These are phyloP conservation scores for Globisporangium solare DNA, from an alignment of 352 stramenopile genomes.

Conservation along the genomic window DNA sequence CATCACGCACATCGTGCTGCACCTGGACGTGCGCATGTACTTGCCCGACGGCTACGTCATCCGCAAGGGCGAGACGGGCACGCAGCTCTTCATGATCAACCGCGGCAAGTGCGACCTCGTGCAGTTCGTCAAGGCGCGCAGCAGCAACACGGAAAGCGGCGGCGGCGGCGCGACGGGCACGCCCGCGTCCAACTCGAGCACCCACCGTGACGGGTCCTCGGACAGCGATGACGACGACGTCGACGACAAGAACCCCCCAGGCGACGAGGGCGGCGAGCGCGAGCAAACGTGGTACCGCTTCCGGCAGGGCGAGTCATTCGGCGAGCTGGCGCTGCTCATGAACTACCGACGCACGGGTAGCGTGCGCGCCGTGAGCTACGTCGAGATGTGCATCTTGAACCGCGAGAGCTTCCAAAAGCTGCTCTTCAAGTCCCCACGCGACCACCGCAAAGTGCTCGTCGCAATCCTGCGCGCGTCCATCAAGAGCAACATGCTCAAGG, in stretches of 20 bases:
- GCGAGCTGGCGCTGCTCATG: conserved; percentile 50
- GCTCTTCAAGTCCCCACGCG: conserved; percentile 26
- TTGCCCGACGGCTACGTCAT: conserved; percentile 75
- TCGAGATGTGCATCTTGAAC: conserved; percentile 48
- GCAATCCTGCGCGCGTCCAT: conserved; percentile 2
- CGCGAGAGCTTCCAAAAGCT: conserved; percentile 35
- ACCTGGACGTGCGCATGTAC: conserved; percentile 57
- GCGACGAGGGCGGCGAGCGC: too few relatives aligned
- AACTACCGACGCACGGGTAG: conserved; percentile 43
- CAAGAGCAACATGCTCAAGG: conserved; percentile 6
- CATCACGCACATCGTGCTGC: conserved; percentile 56
- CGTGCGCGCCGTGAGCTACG: conserved; percentile 37
- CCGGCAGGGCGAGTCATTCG: conserved; percentile 31
- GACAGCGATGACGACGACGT: conserved; percentile 8
- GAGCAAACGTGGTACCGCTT: conserved; percentile 1
- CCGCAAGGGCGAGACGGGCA: conserved; percentile 44
- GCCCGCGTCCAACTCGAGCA: neutral
- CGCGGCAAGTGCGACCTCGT: conserved; percentile 46
- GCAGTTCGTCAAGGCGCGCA: conserved; percentile 11
- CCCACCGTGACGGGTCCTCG: conserved; percentile 10
- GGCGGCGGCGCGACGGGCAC: conserved; percentile 12
- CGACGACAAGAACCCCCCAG: neutral
- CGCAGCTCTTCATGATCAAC: conserved; percentile 73
- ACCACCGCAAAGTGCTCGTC: conserved; percentile 16
- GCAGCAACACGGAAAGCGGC: conserved; percentile 23